phyloP scores from a whole-genome alignment of 2,329 filamentous ascomycete species.

The Dryadomyces sulphureus region DNA sequence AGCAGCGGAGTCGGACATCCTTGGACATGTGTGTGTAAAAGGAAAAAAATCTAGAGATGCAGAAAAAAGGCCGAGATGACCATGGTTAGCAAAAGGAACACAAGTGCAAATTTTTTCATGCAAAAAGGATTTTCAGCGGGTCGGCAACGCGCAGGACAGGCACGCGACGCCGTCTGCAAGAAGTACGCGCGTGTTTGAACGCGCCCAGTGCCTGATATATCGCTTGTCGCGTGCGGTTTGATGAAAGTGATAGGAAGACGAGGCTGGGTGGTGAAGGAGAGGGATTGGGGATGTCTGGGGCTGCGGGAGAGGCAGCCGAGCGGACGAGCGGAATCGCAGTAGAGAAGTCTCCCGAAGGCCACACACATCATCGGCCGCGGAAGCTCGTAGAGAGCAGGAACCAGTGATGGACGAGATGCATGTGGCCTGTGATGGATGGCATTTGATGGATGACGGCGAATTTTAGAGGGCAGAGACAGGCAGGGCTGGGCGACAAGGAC shows the following conservation, averaged over 20 bases:
- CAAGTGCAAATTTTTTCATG: slow-evolving; percentile 15
- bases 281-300: slow-evolving; percentile 6
- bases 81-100: slow-evolving; percentile 13
- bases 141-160: not conserved
- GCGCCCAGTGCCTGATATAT: too few species aligned
- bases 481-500: not conserved
- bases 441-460: slow-evolving; percentile 6
- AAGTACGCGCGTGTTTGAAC: too few species aligned
- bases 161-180: slow-evolving; percentile 3
- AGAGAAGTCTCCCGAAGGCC: not conserved
- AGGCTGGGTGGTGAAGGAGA: slow-evolving; percentile 11
- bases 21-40: slow-evolving; percentile 44
- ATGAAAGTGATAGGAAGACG: slow-evolving; percentile 8
- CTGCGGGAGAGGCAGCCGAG: not conserved
- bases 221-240: slow-evolving; percentile 8
- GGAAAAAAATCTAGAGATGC: slow-evolving; percentile 26
- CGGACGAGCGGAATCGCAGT: slow-evolving; percentile 1
- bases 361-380: not conserved
- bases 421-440: slow-evolving; percentile 6
- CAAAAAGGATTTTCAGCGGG: not conserved
- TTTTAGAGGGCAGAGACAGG: not conserved
- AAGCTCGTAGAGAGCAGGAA: not conserved
- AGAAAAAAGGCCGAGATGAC: slow-evolving; percentile 36
- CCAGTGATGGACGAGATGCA: slow-evolving; percentile 6
- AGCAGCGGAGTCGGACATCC: slow-evolving; percentile 49